Evolutionary conservation across 345 rosid genomes (phyloP).

Genomic region (Linum tenue): DNA sequence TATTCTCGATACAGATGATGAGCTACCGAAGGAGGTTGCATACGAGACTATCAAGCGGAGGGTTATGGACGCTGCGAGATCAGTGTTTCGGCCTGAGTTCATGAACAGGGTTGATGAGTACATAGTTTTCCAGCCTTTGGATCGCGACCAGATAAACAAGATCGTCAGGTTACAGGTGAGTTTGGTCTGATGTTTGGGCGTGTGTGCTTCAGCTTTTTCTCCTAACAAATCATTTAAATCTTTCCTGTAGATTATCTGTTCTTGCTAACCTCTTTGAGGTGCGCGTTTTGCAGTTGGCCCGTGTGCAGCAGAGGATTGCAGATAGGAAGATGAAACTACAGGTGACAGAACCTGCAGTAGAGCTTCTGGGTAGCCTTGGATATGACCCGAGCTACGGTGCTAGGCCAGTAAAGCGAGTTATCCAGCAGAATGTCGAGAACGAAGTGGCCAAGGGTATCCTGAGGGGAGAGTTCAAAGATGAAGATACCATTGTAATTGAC

Average conservation of each 20-base stretch:
- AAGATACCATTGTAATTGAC: constrained; percentile 55
- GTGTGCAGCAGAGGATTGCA: constrained; percentile 79
- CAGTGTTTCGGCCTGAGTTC: constrained; percentile 91
- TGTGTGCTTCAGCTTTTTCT: background rate
- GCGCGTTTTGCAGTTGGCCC: constrained; percentile 49
- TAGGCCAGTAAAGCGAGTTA: constrained; percentile 91
- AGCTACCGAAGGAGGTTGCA: constrained; percentile 41
- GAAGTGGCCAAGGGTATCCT: constrained; percentile 94
- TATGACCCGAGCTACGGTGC: constrained; percentile 97
- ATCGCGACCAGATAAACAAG: constrained; percentile 63
- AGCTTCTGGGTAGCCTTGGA: constrained; percentile 77
- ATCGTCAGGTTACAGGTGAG: constrained; percentile 89
- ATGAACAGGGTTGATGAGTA: constrained; percentile 97
- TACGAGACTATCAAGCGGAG: constrained; percentile 74
- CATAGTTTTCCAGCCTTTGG: constrained; percentile 96
- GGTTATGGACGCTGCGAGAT: constrained; percentile 96
- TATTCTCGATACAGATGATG: constrained; percentile 62
- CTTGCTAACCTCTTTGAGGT: background rate
- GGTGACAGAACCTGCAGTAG: constrained; percentile 64
- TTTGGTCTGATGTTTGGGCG: constrained; percentile 8
- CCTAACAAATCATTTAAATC: too few relatives aligned
- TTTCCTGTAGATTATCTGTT: background rate
- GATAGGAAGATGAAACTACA: constrained; percentile 77
- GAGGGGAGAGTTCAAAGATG: constrained; percentile 85
- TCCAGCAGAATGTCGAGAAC: constrained; percentile 88